Base-by-base conservation (phyloP, 805 yeast species). In the Yamadazyma scolyti region DNA sequence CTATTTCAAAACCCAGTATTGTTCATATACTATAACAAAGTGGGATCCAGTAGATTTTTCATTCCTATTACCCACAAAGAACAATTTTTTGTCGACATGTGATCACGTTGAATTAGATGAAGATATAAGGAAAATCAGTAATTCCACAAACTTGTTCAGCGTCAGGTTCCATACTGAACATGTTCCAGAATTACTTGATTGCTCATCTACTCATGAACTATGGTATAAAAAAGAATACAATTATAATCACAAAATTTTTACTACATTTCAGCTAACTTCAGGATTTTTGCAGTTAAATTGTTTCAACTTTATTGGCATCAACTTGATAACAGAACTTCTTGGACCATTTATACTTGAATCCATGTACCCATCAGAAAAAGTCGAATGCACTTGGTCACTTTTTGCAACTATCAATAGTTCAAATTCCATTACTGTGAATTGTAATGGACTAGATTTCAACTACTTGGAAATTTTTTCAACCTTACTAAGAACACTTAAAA, bases 351-450 rank as follows among this genome's bases (percentile, higher is more conserved):
- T 81, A 1, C 52, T 66, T 15, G 49, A 57, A 4, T 37, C 40
- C 4, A 43, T 82, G 1, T 82, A 81, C 46, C 70, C 73, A 1
- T 66, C 78, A 1, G 74, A 77, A 34, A 47, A 65, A n/a, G 36
- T 78, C 7, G 77, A 79, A 1, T 78, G 68, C 44, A 48, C 71
- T 0, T 82, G 82, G 73, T 77, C 73, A 12, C 38, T 82, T 0
- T 58, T 53, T 21, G 73, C 86, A 0, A 74, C 80, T 3, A 37
- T 61, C 9, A 72, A 71, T 40, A 79, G 83, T 4, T 75, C 69
- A 30, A 65, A 69, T 1, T 71, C 79, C 5, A 47, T 82, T 5
- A 52, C 69, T 0, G 43, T 82, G n/a, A 70, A 69, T 3, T 48
- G 77, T 1, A 56, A 71, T 16, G 90, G 93, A 0, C 69, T 71